phyloP scores from a whole-genome alignment of 257 asterid species.

The Anisodus acutangulus region DNA sequence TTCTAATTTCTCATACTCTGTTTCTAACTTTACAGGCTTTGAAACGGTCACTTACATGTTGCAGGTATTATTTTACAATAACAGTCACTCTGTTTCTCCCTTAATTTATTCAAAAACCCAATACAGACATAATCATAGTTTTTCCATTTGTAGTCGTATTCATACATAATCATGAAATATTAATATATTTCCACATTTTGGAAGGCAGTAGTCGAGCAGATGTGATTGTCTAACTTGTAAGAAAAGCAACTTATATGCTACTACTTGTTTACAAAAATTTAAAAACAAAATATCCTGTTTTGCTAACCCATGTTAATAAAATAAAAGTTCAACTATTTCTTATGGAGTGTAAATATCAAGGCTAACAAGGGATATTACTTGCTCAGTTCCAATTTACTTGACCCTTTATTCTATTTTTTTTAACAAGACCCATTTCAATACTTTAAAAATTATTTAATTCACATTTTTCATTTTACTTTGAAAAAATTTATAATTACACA shows the following conservation, averaged over 20 bases:
- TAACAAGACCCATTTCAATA: neutral
- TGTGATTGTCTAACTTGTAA: slow-evolving; percentile 33
- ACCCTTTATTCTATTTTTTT: neutral
- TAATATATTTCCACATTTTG: slow-evolving; percentile 21
- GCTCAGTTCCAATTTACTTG: neutral
- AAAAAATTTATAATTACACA: neutral
- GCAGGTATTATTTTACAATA: slow-evolving; percentile 56
- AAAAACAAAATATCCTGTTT: neutral
- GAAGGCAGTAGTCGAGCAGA: slow-evolving; percentile 23
- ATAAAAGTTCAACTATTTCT: neutral
- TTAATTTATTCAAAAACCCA: neutral
- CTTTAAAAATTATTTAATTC: neutral
- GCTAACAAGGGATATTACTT: neutral
- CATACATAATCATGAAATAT: neutral
- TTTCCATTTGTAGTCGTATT: slow-evolving; percentile 4
- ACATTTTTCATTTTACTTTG: neutral
- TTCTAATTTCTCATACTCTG: neutral
- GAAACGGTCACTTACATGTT: slow-evolving; percentile 96
- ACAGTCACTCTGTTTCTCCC: neutral
- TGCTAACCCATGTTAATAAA: neutral
- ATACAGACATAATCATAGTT: neutral
- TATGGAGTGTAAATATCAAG: neutral
- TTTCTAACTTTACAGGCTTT: slow-evolving; percentile 59
- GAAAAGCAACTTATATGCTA: slow-evolving; percentile 37
- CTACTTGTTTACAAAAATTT: neutral